These are phyloP conservation scores for Ophiocordyceps polyrhachis-furcata DNA, from an alignment of 2,329 filamentous ascomycete genomes.

Conservation along the genomic window DNA sequence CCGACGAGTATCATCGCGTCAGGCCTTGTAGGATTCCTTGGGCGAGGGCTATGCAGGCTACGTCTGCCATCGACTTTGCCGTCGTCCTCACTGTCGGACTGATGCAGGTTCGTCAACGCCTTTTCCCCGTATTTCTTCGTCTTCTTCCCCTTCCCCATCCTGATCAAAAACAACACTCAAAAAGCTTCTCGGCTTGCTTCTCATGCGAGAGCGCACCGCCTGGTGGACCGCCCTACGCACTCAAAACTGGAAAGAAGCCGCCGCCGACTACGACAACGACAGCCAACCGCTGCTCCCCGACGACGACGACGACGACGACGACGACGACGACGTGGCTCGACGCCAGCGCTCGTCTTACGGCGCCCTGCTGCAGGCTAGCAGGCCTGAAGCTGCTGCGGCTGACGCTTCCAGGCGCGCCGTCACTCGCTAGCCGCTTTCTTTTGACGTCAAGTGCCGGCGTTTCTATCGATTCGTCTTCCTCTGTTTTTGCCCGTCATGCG, in stretches of 20 bases:
- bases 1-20: slow-evolving; percentile 23
- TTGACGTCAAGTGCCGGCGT: slow-evolving; percentile 1
- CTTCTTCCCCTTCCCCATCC: neutral
- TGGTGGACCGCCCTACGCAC: slow-evolving; percentile 14
- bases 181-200: slow-evolving; percentile 14
- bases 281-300: slow-evolving; percentile 10
- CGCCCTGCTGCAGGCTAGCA: neutral
- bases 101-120: slow-evolving; percentile 28
- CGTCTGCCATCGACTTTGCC: slow-evolving; percentile 34
- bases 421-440: neutral
- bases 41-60: slow-evolving; percentile 32
- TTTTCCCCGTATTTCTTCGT: neutral
- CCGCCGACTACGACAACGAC: slow-evolving; percentile 3
- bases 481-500: too few relatives aligned
- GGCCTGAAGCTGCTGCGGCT: neutral
- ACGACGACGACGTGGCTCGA: neutral
- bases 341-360: neutral
- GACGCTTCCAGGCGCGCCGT: neutral
- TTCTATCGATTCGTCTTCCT: too few relatives aligned
- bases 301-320: slow-evolving; percentile 10
- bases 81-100: slow-evolving; percentile 33
- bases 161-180: neutral
- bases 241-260: slow-evolving; percentile 3
- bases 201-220: slow-evolving; percentile 10
- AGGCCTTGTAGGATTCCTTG: slow-evolving; percentile 34